phyloP scores from a whole-genome alignment of 805 yeast genomes.

The Candida coleopterorum region DNA sequence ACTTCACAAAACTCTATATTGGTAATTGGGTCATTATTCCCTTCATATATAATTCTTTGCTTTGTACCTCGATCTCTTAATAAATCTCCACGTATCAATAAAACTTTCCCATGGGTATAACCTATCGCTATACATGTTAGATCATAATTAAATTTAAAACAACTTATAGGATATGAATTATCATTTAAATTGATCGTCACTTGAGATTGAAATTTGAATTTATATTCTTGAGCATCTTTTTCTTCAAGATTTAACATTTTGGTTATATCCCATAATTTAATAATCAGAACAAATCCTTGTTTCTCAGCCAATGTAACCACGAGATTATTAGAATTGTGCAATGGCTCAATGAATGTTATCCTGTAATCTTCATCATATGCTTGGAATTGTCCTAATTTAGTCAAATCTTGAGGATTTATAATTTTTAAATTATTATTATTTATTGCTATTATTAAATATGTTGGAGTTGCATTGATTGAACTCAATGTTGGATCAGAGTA shows the following conservation, averaged over 20 bases:
- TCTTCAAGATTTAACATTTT: slow-evolving; percentile 31
- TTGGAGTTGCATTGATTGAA: slow-evolving; percentile 53
- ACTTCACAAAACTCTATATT: slow-evolving; percentile 53
- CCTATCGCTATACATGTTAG: slow-evolving; percentile 71
- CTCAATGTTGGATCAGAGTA: slow-evolving; percentile 76
- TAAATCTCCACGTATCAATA: slow-evolving; percentile 82
- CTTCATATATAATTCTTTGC: slow-evolving; percentile 73
- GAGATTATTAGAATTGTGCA: slow-evolving; percentile 44
- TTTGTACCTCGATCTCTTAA: slow-evolving; percentile 85
- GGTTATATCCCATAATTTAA: slow-evolving; percentile 71
- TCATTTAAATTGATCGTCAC: slow-evolving; percentile 58
- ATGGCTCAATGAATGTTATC: slow-evolving; percentile 51
- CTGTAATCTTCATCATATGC: slow-evolving; percentile 66
- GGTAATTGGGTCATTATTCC: slow-evolving; percentile 70
- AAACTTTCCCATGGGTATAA: slow-evolving; percentile 77
- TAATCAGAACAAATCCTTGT: slow-evolving; percentile 62
- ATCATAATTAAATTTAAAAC: slow-evolving; percentile 50
- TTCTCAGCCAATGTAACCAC: slow-evolving; percentile 71
- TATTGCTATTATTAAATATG: slow-evolving; percentile 55
- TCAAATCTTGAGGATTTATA: slow-evolving; percentile 43
- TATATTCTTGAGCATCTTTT: slow-evolving; percentile 11
- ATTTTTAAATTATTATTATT: slow-evolving; percentile 51
- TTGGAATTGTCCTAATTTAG: slow-evolving; percentile 44
- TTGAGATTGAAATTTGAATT: slow-evolving; percentile 50
- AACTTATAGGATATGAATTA: slow-evolving; percentile 75